Evolutionary conservation across 75 land plant species (phyloP).

Genomic region (Pinus tabuliformis): DNA sequence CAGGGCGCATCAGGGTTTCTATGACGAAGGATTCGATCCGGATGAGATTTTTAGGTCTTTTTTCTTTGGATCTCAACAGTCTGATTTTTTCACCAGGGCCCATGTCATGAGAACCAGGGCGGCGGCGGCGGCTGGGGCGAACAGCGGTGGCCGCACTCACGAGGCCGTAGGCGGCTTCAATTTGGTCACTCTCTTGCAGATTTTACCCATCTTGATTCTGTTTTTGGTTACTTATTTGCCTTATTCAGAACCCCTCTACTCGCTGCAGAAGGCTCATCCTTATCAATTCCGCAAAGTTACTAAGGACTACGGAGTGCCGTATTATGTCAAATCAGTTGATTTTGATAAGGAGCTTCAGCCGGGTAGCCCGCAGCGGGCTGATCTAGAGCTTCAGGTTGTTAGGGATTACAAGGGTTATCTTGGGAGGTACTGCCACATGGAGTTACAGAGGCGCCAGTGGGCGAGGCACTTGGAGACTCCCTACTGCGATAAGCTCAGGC

Average conservation of each 20-base stretch:
- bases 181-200: conserved; percentile 46
- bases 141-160: not conserved
- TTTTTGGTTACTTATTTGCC: conserved; percentile 63
- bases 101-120: conserved; percentile 49
- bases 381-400: conserved; percentile 58
- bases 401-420: conserved; percentile 60
- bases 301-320: conserved; percentile 63
- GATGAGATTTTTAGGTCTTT: conserved; percentile 82
- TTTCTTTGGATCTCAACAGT: conserved; percentile 50
- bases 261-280: conserved; percentile 47
- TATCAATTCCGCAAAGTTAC: conserved; percentile 57
- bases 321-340: conserved; percentile 66
- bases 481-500: conserved; percentile 62
- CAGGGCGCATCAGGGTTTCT: conserved; percentile 31
- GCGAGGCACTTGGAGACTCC: conserved; percentile 61
- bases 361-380: conserved; percentile 48
- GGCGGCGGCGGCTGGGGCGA: not conserved
- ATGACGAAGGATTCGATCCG: conserved; percentile 75
- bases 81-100: conserved; percentile 30
- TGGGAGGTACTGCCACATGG: conserved; percentile 68
- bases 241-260: conserved; percentile 67
- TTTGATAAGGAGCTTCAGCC: conserved; percentile 71
- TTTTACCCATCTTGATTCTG: conserved; percentile 60
- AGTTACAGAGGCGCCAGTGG: conserved; percentile 69
- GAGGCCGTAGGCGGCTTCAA: conserved; percentile 29